phyloP scores from a whole-genome alignment of 2,329 filamentous ascomycete genomes.

The Fusarium odoratissimum region DNA sequence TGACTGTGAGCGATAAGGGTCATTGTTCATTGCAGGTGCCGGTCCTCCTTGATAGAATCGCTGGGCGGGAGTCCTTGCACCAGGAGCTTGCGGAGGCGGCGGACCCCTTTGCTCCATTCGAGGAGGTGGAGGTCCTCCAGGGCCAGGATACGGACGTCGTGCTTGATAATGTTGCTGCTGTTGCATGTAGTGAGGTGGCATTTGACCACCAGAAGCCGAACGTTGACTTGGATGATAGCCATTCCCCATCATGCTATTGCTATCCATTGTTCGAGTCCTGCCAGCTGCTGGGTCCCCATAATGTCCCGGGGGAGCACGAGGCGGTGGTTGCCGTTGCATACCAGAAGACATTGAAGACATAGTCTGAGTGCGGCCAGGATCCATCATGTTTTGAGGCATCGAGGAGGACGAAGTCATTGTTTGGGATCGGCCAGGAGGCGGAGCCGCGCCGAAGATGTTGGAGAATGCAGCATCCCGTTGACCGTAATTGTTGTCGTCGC shows the following conservation, averaged over 20 bases:
- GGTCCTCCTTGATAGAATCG: slow-evolving; percentile 71
- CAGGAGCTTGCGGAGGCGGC: slow-evolving; percentile 56
- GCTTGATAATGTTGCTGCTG: slow-evolving; percentile 59
- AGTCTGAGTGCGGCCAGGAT: slow-evolving; percentile 80
- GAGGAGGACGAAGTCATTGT: slow-evolving; percentile 92
- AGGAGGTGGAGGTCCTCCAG: slow-evolving; percentile 64
- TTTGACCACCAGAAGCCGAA: slow-evolving; percentile 61
- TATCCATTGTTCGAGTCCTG: slow-evolving; percentile 49
- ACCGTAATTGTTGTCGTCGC: slow-evolving; percentile 60
- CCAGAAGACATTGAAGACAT: slow-evolving; percentile 68
- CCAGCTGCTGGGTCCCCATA: slow-evolving; percentile 50
- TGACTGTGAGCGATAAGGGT: slow-evolving; percentile 92
- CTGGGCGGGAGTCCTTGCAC: slow-evolving; percentile 60
- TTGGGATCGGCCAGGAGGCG: slow-evolving; percentile 88
- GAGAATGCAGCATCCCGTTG: slow-evolving; percentile 96
- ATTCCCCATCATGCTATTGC: slow-evolving; percentile 57
- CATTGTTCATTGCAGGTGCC: slow-evolving; percentile 77
- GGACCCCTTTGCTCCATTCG: slow-evolving; percentile 72
- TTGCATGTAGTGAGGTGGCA: slow-evolving; percentile 60
- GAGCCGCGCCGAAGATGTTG: slow-evolving; percentile 91
- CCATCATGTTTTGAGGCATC: slow-evolving; percentile 62
- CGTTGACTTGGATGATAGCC: slow-evolving; percentile 67
- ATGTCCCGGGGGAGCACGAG: slow-evolving; percentile 60
- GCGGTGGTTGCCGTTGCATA: slow-evolving; percentile 74
- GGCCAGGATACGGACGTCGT: slow-evolving; percentile 59